Evolutionary conservation across 2,329 filamentous ascomycete species (phyloP), one percentile per base, ranked within the genome.

Genomic region (Fusarium phyllophilum): DNA sequence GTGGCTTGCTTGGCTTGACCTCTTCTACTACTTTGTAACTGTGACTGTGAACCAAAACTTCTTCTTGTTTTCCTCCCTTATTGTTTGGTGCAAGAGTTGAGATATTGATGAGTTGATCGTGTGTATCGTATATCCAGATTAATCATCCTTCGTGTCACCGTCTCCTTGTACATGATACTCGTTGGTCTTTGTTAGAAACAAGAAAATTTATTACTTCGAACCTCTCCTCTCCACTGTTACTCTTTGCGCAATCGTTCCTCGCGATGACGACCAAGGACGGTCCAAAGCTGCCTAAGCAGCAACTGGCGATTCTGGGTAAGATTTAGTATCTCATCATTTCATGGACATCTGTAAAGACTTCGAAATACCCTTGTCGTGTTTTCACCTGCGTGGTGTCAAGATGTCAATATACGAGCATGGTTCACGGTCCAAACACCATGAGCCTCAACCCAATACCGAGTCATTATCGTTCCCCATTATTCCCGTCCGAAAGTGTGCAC

Each of bases 231-330:
- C 41, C 56, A 62, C 68, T 45, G 44, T 52, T 65, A 29, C 39
- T 48, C 36, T 56, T 41, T 60, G 52, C 72, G 62, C 62, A 51
- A 55, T 64, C 63, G 39, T 59, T 55, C 66, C 65, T 70, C 36
- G 54, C 57, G n/a, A 79, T 79, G 77, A 62, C 73, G 48, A 73
- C 69, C 57, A 77, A 76, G 33, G 55, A 70, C 55, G 82, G 81
- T 72, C 88, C 90, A 33, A 93, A 91, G 85, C 87, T 96, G 86
- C 94, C 94, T 2, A 86, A 89, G 46, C 89, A 91, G 87, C 94
- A 97, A 84, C 86, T 97, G 79, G 85, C 90, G 48, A 95, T 97
- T 79, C 84, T 97, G 73, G 91, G 93, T 95, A 87, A 86, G 88
- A 41, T n/a, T 38, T n/a, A 10, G 31, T 36, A n/a, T 29, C 59